Evolutionary conservation across 768 basidiomycete genomes (phyloP).

Genomic region (Lactarius akahatsu): DNA sequence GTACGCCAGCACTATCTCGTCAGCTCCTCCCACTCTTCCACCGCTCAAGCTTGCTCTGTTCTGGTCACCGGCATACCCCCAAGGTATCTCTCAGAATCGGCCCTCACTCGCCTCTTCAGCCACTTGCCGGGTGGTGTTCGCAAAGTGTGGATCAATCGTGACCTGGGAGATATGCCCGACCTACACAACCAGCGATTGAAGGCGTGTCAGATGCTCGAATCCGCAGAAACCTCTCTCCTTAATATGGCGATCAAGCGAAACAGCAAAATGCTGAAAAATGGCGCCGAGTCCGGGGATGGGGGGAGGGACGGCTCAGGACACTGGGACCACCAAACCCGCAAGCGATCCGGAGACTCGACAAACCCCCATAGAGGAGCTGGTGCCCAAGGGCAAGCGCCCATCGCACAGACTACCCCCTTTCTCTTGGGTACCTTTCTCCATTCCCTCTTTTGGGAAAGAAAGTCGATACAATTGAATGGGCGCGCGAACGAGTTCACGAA

Average conservation of each 20-base stretch:
- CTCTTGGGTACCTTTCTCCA: conserved; percentile 50
- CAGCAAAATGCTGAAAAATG: conserved; percentile 51
- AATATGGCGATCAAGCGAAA: conserved; percentile 74
- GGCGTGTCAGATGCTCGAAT: conserved; percentile 79
- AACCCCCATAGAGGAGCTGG: conserved; percentile 43
- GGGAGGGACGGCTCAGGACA: neutral
- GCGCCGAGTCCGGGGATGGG: conserved; percentile 38
- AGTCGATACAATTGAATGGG: conserved; percentile 94
- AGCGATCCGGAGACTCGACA: conserved; percentile 35
- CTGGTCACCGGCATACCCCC: conserved; percentile 87
- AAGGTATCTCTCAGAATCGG: conserved; percentile 69
- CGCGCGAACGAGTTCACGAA: conserved; percentile 67
- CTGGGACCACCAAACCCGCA: conserved; percentile 9
- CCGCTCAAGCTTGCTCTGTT: conserved; percentile 86
- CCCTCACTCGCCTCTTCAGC: conserved; percentile 68
- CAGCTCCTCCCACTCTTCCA: conserved; percentile 64
- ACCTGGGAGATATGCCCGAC: conserved; percentile 85
- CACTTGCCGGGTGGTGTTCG: conserved; percentile 88
- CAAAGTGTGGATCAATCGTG: conserved; percentile 88
- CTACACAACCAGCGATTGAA: conserved; percentile 72
- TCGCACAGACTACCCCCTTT: conserved; percentile 65
- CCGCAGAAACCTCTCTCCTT: conserved; percentile 77
- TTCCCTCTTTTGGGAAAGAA: conserved; percentile 78
- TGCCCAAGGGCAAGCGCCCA: conserved; percentile 74
- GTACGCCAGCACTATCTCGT: conserved; percentile 83